Conservation (phyloP, 441 rosid genomes). For the Iberis amara region DNA sequence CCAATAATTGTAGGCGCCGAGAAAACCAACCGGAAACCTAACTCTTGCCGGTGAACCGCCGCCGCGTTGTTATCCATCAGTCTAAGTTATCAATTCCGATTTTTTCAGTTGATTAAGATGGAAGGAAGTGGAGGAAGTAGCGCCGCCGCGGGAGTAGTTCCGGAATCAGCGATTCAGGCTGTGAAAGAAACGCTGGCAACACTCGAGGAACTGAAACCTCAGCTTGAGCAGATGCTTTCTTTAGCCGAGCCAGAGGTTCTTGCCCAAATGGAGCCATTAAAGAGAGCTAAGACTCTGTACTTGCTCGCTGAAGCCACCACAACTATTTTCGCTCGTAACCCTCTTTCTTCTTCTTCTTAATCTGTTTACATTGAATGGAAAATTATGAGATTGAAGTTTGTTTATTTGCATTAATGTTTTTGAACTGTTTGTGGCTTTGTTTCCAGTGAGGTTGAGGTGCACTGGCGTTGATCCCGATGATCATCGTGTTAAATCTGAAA, state of each 20-base stretch:
- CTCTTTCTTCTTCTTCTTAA: background rate
- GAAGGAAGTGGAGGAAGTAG: conserved; percentile 33
- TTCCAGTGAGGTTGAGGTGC: conserved; percentile 77
- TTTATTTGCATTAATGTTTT: background rate
- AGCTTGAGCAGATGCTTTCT: conserved; percentile 51
- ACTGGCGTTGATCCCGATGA: conserved; percentile 68
- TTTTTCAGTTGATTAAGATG: conserved; percentile 29
- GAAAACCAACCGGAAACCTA: conserved; percentile 22
- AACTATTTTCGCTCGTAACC: conserved; percentile 48
- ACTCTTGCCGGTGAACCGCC: background rate
- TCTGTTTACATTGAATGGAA: background rate
- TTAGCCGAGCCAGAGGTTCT: conserved; percentile 58
- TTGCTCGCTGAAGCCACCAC: conserved; percentile 71
- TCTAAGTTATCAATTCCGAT: background rate
- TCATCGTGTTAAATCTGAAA: conserved; percentile 82
- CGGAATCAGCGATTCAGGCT: conserved; percentile 59
- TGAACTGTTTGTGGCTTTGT: background rate
- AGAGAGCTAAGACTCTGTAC: conserved; percentile 59
- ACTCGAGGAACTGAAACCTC: conserved; percentile 45
- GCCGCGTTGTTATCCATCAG: background rate
- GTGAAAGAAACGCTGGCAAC: conserved; percentile 48
- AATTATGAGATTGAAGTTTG: background rate
- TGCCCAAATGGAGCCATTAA: conserved; percentile 57
- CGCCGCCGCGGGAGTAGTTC: conserved; percentile 35
- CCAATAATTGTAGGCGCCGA: conserved; percentile 2